Evolutionary conservation across 139 green algal species (phyloP).

Genomic region (Micractinium conductrix): DNA sequence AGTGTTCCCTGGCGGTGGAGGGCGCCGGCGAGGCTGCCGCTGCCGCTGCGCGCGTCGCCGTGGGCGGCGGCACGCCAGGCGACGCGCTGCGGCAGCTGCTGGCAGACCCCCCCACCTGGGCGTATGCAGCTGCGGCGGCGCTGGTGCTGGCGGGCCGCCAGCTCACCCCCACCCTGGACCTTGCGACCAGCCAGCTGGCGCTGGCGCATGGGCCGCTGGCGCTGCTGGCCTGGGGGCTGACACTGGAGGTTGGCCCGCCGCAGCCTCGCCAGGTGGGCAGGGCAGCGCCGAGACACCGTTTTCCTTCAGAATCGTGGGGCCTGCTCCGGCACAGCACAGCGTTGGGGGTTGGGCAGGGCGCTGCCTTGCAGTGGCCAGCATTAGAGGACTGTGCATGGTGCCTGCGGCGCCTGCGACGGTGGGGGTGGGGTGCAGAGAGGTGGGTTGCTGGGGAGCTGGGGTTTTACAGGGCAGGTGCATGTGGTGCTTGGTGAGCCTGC

Average conservation of each 20-base stretch:
- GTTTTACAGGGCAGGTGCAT: too few relatives aligned
- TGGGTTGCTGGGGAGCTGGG: too few relatives aligned
- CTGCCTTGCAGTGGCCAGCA: too few relatives aligned
- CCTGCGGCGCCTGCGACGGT: too few relatives aligned
- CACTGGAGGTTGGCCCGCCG: conserved; percentile 3
- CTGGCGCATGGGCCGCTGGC: conserved; percentile 40
- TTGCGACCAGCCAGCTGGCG: conserved; percentile 20
- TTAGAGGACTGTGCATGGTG: too few relatives aligned
- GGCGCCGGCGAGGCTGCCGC: conserved; percentile 68
- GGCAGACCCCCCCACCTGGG: conserved; percentile 35
- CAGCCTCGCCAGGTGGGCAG: conserved; percentile 30
- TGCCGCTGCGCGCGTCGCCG: conserved; percentile 54
- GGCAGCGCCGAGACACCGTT: too few relatives aligned
- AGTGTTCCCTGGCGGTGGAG: conserved; percentile 74
- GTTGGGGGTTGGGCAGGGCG: too few relatives aligned
- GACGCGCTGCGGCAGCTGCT: conserved; percentile 24
- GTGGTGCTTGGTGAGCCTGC: too few relatives aligned
- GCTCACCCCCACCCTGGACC: conserved; percentile 39
- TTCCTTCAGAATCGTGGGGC: too few relatives aligned
- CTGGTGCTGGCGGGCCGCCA: conserved; percentile 11
- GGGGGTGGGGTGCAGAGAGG: too few relatives aligned
- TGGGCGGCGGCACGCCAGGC: conserved; percentile 19
- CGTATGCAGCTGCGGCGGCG: conserved; percentile 22
- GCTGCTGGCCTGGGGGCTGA: conserved; percentile 35
- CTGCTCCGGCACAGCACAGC: too few relatives aligned